Conservation (phyloP, 1,284 basidiomycete genomes). For the Coniferiporia weirii region DNA sequence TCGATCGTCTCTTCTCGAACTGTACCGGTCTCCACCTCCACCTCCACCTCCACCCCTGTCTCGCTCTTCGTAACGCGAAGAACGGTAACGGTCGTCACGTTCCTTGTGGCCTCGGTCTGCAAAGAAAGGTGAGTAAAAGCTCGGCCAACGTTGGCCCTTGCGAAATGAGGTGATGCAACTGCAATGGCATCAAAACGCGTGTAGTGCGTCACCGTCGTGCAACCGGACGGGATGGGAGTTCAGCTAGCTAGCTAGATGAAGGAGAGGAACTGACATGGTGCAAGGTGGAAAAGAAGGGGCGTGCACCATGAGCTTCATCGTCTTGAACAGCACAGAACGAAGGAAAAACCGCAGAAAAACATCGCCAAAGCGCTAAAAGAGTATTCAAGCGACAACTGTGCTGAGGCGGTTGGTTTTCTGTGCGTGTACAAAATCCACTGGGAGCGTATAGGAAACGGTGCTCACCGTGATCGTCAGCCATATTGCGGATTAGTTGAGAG, state of each 20-base stretch:
- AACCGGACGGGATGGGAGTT: conserved; percentile 8
- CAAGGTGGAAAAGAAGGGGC: conserved; percentile 7
- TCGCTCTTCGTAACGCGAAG: conserved; percentile 21
- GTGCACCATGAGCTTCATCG: conserved; percentile 22
- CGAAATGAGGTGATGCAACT: conserved; percentile 7
- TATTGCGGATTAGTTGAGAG: conserved; percentile 1
- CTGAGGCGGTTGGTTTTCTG: not conserved
- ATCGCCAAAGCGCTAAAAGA: conserved; percentile 6
- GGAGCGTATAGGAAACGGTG: not conserved
- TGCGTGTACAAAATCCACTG: not conserved
- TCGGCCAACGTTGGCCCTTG: not conserved
- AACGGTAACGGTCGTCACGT: conserved; percentile 21
- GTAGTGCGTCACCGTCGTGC: conserved; percentile 6
- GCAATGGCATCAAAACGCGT: conserved; percentile 15
- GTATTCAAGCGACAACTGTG: conserved; percentile 4
- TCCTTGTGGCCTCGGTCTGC: conserved; percentile 20
- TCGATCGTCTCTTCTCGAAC: conserved; percentile 8
- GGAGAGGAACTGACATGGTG: conserved; percentile 17
- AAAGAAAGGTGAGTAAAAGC: conserved; percentile 19
- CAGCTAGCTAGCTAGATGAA: conserved; percentile 22
- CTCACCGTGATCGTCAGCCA: conserved; percentile 23
- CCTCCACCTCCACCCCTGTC: conserved; percentile 21
- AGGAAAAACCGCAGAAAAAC: conserved; percentile 10
- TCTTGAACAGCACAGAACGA: conserved; percentile 7
- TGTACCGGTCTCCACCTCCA: conserved; percentile 23